These are phyloP conservation scores for Pythium phragmitis DNA, from an alignment of 352 stramenopile genomes.

Conservation along the genomic window DNA sequence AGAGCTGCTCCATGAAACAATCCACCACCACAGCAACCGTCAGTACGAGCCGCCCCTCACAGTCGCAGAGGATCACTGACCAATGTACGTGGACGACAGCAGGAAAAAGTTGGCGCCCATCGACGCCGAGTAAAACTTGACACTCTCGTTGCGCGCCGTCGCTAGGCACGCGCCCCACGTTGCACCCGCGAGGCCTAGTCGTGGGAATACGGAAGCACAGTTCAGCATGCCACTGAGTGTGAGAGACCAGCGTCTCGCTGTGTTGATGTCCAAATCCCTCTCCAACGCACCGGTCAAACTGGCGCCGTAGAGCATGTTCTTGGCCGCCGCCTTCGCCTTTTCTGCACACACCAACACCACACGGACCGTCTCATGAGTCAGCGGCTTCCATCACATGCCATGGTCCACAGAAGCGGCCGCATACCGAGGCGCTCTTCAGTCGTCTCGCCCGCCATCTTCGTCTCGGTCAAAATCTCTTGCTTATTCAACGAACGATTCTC, in stretches of 20 bases:
- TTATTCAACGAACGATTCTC: not conserved
- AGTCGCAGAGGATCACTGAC: slow-evolving; percentile 25
- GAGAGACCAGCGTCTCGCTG: not conserved
- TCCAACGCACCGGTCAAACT: slow-evolving; percentile 42
- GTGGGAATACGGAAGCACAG: not conserved
- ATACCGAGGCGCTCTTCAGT: slow-evolving; percentile 16
- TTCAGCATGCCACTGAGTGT: not conserved
- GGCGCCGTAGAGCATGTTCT: slow-evolving; percentile 68
- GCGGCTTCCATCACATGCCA: not conserved
- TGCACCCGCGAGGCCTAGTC: slow-evolving; percentile 48
- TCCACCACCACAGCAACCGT: not conserved
- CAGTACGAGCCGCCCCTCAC: not conserved
- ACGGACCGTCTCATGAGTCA: not conserved
- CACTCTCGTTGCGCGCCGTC: slow-evolving; percentile 67
- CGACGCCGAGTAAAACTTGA: slow-evolving; percentile 79
- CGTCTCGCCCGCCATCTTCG: slow-evolving; percentile 19
- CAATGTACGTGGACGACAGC: slow-evolving; percentile 82
- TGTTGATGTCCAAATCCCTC: not conserved
- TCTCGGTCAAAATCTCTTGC: not conserved
- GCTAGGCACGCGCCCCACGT: slow-evolving; percentile 60
- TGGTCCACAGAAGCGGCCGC: not conserved
- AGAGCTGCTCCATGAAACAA: slow-evolving; percentile 39
- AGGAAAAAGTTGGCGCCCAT: slow-evolving; percentile 88
- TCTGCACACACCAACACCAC: slow-evolving; percentile 28
- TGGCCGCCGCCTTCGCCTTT: slow-evolving; percentile 64